Conservation (phyloP, 768 basidiomycete genomes). For the Leucosporidium yakuticum region DNA sequence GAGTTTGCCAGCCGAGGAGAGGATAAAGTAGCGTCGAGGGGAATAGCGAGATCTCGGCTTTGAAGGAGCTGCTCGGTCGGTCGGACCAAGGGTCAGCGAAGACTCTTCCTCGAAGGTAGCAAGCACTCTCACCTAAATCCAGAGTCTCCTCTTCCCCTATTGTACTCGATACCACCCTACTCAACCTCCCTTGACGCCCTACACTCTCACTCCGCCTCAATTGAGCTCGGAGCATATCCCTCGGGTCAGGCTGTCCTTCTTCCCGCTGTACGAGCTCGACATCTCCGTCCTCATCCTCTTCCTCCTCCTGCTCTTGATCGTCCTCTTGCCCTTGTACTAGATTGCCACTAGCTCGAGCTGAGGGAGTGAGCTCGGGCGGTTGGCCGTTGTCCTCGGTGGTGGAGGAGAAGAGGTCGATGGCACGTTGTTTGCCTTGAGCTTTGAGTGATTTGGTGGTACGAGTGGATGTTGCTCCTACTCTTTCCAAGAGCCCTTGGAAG, state of each 20-base stretch:
- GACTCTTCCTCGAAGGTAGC: neutral
- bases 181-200: neutral
- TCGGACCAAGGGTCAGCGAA: neutral
- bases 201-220: neutral
- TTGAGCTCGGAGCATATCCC: slow-evolving; percentile 26
- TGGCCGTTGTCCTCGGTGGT: neutral
- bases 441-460: neutral
- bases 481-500: neutral
- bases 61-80: neutral
- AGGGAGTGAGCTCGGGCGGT: neutral
- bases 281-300: slow-evolving; percentile 11
- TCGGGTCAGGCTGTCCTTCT: slow-evolving; percentile 21
- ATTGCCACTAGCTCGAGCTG: no score
- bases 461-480: neutral
- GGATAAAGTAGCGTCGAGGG: slow-evolving; percentile 71
- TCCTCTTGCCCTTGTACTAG: no score
- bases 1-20: slow-evolving; percentile 96
- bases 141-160: neutral
- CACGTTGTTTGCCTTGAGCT: neutral
- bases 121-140: neutral
- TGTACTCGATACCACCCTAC: neutral
- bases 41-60: neutral
- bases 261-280: neutral
- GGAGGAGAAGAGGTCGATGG: neutral
- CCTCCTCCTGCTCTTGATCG: slow-evolving; percentile 7